Evolutionary conservation across 345 rosid genomes (phyloP).

Genomic region (Syzygium aqueum): DNA sequence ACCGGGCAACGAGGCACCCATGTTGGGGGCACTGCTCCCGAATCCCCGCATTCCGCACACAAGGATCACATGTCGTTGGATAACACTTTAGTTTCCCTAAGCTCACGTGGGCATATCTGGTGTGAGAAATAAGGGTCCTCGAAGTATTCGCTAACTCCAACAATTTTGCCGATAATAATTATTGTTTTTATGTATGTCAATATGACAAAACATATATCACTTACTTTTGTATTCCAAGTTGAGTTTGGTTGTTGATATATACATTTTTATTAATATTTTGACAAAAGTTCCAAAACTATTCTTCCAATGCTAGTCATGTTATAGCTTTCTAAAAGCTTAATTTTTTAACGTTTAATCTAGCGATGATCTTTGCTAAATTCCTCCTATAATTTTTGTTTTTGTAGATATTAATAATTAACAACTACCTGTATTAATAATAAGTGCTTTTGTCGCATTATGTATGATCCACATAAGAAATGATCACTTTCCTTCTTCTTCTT

Average conservation of each 20-base stretch:
- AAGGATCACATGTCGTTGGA: no score
- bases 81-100: no score
- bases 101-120: no score
- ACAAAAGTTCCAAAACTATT: no score
- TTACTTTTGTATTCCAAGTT: no score
- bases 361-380: neutral
- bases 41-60: no score
- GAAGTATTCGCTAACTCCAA: no score
- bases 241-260: no score
- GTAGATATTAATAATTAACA: neutral
- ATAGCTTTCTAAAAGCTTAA: neutral
- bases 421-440: neutral
- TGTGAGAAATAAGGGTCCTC: no score
- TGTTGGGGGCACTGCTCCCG: no score
- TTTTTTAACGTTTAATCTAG: neutral
- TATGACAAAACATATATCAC: neutral
- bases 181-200: neutral
- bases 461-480: neutral
- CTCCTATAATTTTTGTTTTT: neutral
- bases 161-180: neutral
- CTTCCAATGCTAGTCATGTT: neutral
- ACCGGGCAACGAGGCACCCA: no score
- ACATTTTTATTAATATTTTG: no score
- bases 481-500: neutral
- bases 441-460: neutral